A percentile compares a stretch with the other conserved stretches of the same genome.
phyloP scores from a whole-genome alignment of 306 rosid species.

The Sophora flavescens region DNA sequence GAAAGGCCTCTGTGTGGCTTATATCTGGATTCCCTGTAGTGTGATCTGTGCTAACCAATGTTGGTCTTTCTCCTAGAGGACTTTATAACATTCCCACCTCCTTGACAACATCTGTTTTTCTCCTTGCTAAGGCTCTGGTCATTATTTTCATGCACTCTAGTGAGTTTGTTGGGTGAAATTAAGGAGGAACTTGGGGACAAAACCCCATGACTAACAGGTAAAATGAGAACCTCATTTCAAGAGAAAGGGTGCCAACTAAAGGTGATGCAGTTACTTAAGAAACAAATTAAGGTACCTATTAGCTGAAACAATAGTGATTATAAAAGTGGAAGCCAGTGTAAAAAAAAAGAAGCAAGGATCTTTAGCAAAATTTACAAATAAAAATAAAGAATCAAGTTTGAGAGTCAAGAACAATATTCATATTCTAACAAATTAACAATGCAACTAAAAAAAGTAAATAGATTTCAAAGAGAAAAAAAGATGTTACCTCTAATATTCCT shows the following conservation, averaged over 20 bases:
- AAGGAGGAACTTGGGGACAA: conserved; percentile 60
- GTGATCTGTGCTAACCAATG: conserved; percentile 55
- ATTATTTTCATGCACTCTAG: conserved; percentile 45
- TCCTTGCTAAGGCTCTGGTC: conserved; percentile 48
- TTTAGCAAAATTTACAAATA: no score
- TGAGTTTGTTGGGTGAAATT: conserved; percentile 46
- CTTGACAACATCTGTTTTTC: conserved; percentile 62
- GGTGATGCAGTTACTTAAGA: conserved; percentile 38
- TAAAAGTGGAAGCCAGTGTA: no score
- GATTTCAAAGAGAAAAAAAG: no score
- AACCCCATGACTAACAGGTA: conserved; percentile 64
- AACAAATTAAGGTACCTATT: no score
- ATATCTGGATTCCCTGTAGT: conserved; percentile 85
- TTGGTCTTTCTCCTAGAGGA: conserved; percentile 53
- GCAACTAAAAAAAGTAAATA: no score
- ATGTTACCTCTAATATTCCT: no score
- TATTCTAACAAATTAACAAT: no score
- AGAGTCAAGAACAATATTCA: no score
- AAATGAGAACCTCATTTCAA: conserved; percentile 28
- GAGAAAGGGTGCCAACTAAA: conserved; percentile 39
- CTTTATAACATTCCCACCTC: conserved; percentile 63
- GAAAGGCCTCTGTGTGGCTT: conserved; percentile 97
- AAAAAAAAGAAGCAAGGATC: no score
- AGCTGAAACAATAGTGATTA: no score
- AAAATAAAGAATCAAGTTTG: no score